Evolutionary conservation across 371 early-diverging fungal genomes (phyloP).

Genomic region (Mortierella polycephala): DNA sequence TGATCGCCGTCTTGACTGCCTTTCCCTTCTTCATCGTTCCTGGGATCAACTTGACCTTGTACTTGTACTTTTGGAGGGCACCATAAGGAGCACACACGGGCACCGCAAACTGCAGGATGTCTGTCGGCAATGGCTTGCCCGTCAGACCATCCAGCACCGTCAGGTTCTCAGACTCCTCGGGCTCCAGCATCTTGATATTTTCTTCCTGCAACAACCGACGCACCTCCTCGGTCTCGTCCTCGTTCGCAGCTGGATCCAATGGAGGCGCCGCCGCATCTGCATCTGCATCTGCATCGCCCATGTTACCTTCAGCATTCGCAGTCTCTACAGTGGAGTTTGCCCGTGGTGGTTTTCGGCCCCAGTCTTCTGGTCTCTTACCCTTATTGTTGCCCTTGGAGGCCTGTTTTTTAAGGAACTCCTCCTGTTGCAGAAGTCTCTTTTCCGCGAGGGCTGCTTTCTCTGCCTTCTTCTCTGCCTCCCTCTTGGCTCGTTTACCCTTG

Average conservation of each 20-base stretch:
- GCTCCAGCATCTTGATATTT: constrained; percentile 74
- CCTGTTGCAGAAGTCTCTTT: constrained; percentile 42
- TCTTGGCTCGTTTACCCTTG: constrained; percentile 79
- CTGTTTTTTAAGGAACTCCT: constrained; percentile 36
- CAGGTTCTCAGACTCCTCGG: constrained; percentile 71
- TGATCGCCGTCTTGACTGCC: constrained; percentile 57
- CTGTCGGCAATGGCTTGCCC: constrained; percentile 79
- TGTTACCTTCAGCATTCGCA: not conserved
- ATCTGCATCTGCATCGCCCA: constrained; percentile 9
- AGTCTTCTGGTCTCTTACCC: constrained; percentile 8
- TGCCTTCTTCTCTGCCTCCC: constrained; percentile 65
- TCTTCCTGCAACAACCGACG: constrained; percentile 79
- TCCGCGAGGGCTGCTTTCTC: constrained; percentile 52
- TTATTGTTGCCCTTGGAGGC: constrained; percentile 16
- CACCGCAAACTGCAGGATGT: constrained; percentile 88
- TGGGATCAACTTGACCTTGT: constrained; percentile 95
- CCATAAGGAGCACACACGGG: constrained; percentile 97
- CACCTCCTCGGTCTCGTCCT: constrained; percentile 69
- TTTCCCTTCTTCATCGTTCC: constrained; percentile 98
- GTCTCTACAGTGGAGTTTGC: not conserved
- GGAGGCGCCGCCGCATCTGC: constrained; percentile 15
- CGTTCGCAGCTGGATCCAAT: constrained; percentile 25
- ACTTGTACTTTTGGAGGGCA: constrained; percentile 91
- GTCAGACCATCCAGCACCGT: constrained; percentile 84
- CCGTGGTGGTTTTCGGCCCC: constrained; percentile 7